Conservation (phyloP, 208 protist species). For the Trypanosoma caninum region DNA sequence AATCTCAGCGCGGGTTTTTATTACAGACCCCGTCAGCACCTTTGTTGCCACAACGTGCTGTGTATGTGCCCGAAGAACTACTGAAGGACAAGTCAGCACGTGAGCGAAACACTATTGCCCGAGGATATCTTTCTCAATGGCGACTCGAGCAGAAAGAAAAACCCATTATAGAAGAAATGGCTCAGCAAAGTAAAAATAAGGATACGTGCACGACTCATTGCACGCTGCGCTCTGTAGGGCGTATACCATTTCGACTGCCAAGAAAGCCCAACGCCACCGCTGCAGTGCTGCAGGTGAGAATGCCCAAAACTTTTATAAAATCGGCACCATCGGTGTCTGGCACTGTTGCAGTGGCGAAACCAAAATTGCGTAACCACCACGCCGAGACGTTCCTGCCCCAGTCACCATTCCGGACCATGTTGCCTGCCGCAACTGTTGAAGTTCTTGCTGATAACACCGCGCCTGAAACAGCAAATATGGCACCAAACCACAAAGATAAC, state of each 20-base stretch:
- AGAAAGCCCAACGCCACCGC: slow-evolving; percentile 5
- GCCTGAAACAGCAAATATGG: not conserved
- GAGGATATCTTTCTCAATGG: slow-evolving; percentile 47
- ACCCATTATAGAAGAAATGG: slow-evolving; percentile 43
- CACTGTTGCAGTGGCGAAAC: not conserved
- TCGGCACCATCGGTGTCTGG: slow-evolving; percentile 6
- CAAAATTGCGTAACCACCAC: not conserved
- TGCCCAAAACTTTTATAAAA: slow-evolving; percentile 4
- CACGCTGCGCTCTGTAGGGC: not conserved
- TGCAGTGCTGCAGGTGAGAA: slow-evolving; percentile 14
- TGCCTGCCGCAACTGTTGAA: not conserved
- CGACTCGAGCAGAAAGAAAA: slow-evolving; percentile 80
- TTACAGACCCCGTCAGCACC: not conserved
- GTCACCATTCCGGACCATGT: not conserved
- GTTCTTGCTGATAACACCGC: not conserved
- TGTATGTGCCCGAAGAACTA: slow-evolving; percentile 41
- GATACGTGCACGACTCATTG: too few relatives aligned
- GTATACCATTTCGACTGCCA: not conserved
- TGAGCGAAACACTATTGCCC: slow-evolving; percentile 34
- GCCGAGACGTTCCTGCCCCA: not conserved
- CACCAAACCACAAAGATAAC: slow-evolving; percentile 19
- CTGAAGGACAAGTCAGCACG: slow-evolving; percentile 39
- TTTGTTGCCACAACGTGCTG: not conserved
- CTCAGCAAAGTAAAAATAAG: slow-evolving; percentile 27
- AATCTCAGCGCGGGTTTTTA: not conserved